phyloP scores from a whole-genome alignment of 768 basidiomycete genomes.

The Phylloporus sp. region DNA sequence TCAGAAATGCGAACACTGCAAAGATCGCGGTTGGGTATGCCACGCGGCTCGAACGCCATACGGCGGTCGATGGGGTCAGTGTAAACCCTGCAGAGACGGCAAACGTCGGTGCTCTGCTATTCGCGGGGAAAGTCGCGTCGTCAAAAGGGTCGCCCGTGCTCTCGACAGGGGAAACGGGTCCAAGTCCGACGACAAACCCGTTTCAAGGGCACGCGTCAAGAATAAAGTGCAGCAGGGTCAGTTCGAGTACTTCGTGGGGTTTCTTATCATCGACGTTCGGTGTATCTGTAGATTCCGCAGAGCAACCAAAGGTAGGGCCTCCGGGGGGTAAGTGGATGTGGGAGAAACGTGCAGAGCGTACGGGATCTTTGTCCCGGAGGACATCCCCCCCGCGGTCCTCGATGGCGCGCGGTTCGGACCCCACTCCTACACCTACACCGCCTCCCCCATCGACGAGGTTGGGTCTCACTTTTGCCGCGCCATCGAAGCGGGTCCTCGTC shows the following conservation, averaged over 20 bases:
- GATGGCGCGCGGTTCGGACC: not conserved
- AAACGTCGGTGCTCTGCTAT: constrained; percentile 2
- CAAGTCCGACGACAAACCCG: not conserved
- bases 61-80: not conserved
- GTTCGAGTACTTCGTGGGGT: not conserved
- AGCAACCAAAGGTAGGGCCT: not conserved
- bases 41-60: too few species aligned
- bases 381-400: too few species aligned
- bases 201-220: not conserved
- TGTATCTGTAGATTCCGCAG: fast-evolving
- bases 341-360: not conserved
- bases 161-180: too few species aligned
- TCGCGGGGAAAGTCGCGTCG: not conserved
- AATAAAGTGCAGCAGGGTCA: not conserved
- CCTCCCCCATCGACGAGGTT: not conserved
- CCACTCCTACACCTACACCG: not conserved
- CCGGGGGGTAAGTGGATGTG: not conserved
- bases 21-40: not conserved
- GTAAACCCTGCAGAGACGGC: not conserved
- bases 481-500: not conserved
- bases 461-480: not conserved
- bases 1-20: constrained; percentile 1
- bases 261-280: not conserved
- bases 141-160: not conserved
- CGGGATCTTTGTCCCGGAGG: not conserved